Evolutionary conservation across 257 asterid genomes (phyloP).

Genomic region (Nemophila menziesii): DNA sequence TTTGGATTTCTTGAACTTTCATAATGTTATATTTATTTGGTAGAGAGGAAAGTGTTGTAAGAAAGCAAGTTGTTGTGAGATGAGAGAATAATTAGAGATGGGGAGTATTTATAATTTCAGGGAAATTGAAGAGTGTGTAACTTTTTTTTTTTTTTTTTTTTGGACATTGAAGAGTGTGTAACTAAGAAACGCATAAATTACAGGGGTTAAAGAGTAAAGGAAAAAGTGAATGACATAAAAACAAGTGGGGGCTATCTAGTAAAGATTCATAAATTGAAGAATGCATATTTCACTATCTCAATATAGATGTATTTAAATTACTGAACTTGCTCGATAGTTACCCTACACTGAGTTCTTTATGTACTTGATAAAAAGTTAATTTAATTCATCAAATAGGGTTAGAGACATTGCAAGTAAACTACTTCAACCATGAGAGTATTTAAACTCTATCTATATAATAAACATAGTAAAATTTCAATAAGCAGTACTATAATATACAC

Average conservation of each 20-base stretch:
- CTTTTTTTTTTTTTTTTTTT: no score
- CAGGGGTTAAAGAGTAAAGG: neutral
- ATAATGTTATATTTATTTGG: neutral
- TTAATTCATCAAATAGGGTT: no score
- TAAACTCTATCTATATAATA: no score
- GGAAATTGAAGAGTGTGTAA: neutral
- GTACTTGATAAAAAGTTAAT: no score
- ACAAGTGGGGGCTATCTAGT: neutral
- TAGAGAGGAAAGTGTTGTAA: neutral
- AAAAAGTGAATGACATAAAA: neutral
- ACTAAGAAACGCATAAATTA: neutral
- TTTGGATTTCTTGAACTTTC: neutral
- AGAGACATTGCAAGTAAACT: no score
- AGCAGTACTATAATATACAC: no score
- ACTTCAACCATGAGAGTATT: no score
- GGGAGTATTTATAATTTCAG: neutral
- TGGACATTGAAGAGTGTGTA: neutral
- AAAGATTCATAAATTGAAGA: neutral
- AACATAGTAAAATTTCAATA: no score
- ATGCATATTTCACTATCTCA: no score
- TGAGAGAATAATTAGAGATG: neutral
- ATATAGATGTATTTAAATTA: no score
- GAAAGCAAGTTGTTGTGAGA: neutral
- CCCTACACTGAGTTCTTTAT: no score
- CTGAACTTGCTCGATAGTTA: no score